Base-by-base conservation (phyloP, 495 filamentous ascomycete genomes). In the Aspergillus heteromorphus region DNA sequence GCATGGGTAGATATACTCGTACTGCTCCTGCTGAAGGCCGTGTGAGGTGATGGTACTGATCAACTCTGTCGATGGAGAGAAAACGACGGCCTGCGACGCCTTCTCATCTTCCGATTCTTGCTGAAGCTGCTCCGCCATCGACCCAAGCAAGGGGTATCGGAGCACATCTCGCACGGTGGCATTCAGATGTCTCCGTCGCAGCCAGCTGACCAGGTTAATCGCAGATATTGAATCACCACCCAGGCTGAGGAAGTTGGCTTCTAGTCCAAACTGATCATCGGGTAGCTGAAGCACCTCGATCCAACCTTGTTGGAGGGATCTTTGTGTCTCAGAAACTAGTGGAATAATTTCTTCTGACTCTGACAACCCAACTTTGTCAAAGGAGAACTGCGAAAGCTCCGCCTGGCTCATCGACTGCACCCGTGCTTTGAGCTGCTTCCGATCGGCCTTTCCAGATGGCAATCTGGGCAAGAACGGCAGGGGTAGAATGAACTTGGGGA, bases 171-270 rank as follows among this genome's bases (percentile, higher is more conserved):
- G 31, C 31, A 34, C 31, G 2, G 31, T 14, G 9, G 13, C 13
- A 10, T 14, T 34, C 9, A 11, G 13, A 4, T 14, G 9, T 14
- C 13, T 34, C 31, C 31, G 31, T 14, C 31, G 31, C 31, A 34
- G 31, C 31, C 31, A 34, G 9, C 31, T 34, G 31, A 34, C 31
- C 31, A 34, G 31, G 31, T 34, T 54, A 38, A 70, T 70, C 6
- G 65, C 66, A n/a, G 50, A 19, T 21, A 70, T 66, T 0, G 66
- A 70, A 48, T 68, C 66, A 13, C 66, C 66, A 23, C 66, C 66
- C 20, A 67, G 49, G 20, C 18, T 17, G 4, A 63, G 34, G 54
- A 69, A 69, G 13, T 54, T 18, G 6, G 49, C 57, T 13, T 60
- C 38, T 11, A 29, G 19, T 17, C 57, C 56, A 31, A 65, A 41